Conservation (phyloP, 2,329 filamentous ascomycete genomes). For the Sporothrix protearum region DNA sequence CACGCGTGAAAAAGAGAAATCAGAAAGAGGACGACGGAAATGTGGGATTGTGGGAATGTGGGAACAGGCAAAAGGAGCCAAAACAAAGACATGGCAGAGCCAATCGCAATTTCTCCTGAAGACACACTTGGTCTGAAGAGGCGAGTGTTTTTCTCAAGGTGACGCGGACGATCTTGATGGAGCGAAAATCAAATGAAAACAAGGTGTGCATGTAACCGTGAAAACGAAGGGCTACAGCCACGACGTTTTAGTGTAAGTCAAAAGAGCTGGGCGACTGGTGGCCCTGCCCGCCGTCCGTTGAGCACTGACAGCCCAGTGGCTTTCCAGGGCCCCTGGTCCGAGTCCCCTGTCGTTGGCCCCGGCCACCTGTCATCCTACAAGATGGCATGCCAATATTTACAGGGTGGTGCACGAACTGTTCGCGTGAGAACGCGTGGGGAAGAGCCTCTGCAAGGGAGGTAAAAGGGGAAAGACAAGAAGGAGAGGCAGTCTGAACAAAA, state of each 20-base stretch:
- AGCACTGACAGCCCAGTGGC: neutral
- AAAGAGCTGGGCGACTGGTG: neutral
- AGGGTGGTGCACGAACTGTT: neutral
- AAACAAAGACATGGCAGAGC: neutral
- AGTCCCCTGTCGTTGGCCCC: neutral
- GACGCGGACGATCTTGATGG: neutral
- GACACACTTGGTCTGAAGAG: neutral
- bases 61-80: neutral
- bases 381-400: neutral
- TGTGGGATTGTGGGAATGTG: neutral
- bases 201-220: too few species aligned
- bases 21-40: neutral
- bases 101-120: neutral
- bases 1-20: neutral
- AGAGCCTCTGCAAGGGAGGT: neutral
- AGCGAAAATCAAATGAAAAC: neutral
- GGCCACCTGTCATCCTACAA: neutral
- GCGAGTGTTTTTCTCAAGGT: neutral
- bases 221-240: too few species aligned
- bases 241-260: neutral
- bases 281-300: neutral
- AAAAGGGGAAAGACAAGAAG: neutral
- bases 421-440: too few species aligned
- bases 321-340: neutral
- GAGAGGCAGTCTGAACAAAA: neutral